Base-by-base conservation (phyloP, 768 basidiomycete species). In the Lactarius sanguifluus region DNA sequence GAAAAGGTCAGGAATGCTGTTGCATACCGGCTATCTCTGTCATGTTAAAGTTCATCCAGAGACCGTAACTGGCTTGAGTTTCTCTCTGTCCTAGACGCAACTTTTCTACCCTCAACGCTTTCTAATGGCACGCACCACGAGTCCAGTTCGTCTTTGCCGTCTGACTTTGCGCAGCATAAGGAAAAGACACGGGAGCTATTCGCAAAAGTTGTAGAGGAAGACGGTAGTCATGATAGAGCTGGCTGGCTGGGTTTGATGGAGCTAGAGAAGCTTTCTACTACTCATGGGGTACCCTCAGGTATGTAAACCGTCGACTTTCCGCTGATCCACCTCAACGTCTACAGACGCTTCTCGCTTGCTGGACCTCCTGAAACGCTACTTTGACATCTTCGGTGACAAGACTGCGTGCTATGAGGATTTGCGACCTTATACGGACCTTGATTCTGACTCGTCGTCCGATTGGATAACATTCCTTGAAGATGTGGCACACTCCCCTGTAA, bases 51-150 rank as follows among this genome's bases (percentile, higher is more conserved):
- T 62, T 57, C 66, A 12, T 72, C n/a, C 62, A 85, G 92, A 43
- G 90, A 94, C 72, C 88, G 91, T 43, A 94, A 94, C 71, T 94
- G 93, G 92, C 79, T 91, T 6, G 91, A 92, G 71, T 92, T 94
- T 73, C 75, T 91, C 52, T 83, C 91, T 7, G 76, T 93, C 25
- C 76, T 94, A 6, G 88, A 94, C 67, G 86, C 85, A 1, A 81
- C 87, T 10, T 87, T 94, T 68, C 75, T 77, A 45, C 75, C 79
- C 59, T 62, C 80, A 47, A 72, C 75, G 1, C 69, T 75, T 54
- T 70, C 71, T 13, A 57, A 72, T 5, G 74, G 72, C 7, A 59
- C 75, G 23, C 18, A 41, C 50, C 73, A 74, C n/a, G 78, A 81
- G 47, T n/a, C 56, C 40, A 57, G n/a, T 36, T 61, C 23, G 30